These are phyloP conservation scores for Citrus hindsii DNA, from an alignment of 345 rosid genomes.

Conservation along the genomic window DNA sequence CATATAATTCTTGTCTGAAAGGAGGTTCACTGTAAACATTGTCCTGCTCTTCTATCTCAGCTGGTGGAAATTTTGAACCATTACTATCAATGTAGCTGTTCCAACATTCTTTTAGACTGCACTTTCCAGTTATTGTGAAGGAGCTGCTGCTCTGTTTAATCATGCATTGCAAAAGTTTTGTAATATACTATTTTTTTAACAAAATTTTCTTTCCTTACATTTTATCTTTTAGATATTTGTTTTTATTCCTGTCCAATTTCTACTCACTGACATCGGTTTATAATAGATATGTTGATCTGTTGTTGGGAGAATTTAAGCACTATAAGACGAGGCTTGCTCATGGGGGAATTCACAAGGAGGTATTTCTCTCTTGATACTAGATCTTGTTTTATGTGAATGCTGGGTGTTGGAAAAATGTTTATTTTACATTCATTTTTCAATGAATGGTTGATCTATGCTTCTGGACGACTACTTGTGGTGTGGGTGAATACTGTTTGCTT, in stretches of 20 bases:
- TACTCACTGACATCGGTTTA: conserved; percentile 4
- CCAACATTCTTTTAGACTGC: background rate
- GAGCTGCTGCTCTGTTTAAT: background rate
- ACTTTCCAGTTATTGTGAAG: background rate
- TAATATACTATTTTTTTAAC: background rate
- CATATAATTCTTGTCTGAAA: background rate
- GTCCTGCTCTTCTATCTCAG: background rate
- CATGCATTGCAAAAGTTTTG: background rate
- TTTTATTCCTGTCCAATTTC: background rate
- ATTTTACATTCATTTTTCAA: background rate
- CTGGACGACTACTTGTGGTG: background rate
- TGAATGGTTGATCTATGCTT: conserved; percentile 1
- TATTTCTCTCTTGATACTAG: conserved; percentile 28
- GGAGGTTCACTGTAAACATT: background rate
- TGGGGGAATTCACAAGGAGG: conserved; percentile 89
- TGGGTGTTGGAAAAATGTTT: background rate
- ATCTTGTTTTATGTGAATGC: background rate
- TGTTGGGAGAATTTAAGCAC: conserved; percentile 94
- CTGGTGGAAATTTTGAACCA: background rate
- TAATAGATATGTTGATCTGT: conserved; percentile 85
- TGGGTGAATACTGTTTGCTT: background rate
- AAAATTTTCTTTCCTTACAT: background rate
- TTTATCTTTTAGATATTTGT: background rate
- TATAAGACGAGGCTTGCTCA: conserved; percentile 91
- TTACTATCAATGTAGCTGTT: background rate